Evolutionary conservation across 768 basidiomycete genomes (phyloP).

Genomic region (Dentipellis fragilis): DNA sequence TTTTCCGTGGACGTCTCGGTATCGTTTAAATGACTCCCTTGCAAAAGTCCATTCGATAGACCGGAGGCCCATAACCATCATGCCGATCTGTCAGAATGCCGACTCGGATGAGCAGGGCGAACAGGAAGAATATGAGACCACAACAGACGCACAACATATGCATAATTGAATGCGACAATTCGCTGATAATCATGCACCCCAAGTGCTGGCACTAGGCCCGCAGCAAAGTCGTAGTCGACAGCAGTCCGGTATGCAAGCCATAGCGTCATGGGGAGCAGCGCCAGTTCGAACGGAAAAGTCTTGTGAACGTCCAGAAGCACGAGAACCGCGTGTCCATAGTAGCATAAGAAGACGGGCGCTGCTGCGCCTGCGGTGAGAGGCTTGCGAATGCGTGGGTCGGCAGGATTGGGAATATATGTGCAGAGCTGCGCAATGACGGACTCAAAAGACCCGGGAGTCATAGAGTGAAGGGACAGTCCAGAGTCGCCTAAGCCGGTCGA

Average conservation of each 20-base stretch:
- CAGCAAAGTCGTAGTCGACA: not conserved
- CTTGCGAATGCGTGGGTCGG: slow-evolving; percentile 1
- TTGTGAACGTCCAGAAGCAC: not conserved
- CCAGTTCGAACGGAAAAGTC: not conserved
- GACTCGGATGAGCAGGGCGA: not conserved
- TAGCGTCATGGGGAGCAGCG: slow-evolving; percentile 1
- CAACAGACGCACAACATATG: slow-evolving; percentile 5
- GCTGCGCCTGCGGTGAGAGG: not conserved
- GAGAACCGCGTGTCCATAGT: not conserved
- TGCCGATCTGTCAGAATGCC: not conserved
- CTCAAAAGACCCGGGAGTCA: no score
- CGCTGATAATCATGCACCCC: slow-evolving; percentile 1
- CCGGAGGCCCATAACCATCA: slow-evolving; percentile 1
- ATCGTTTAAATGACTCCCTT: not conserved
- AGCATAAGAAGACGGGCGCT: slow-evolving; percentile 1
- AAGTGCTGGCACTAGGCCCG: not conserved
- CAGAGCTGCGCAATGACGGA: no score
- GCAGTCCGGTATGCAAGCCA: slow-evolving; percentile 1
- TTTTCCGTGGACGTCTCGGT: not conserved
- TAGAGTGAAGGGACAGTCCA: no score
- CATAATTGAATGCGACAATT: slow-evolving; percentile 3
- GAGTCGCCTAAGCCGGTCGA: no score
- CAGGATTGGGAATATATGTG: not conserved
- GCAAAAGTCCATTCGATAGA: slow-evolving; percentile 10
- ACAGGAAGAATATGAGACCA: not conserved